Percentiles rank a stretch among this genome's conserved stretches.
phyloP scores from a whole-genome alignment of 1,139 yeast genomes.

The Yamadazyma sp. region DNA sequence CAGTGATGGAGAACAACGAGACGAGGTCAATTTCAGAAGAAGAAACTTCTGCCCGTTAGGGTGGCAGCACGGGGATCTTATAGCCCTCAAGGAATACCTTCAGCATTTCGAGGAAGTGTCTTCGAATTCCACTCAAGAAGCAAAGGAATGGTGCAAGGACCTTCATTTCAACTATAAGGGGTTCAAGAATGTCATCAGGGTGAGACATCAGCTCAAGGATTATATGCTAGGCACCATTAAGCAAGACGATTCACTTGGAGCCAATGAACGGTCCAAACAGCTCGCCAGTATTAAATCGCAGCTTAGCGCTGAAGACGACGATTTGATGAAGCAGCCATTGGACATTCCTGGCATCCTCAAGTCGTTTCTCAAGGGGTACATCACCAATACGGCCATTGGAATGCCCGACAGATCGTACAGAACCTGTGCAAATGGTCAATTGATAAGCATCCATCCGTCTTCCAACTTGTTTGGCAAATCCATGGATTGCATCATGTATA shows the following conservation, averaged over 20 bases:
- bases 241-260: conserved; percentile 34
- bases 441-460: conserved; percentile 89
- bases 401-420: conserved; percentile 93
- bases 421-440: conserved; percentile 77
- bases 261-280: conserved; percentile 27
- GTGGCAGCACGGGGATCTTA: conserved; percentile 72
- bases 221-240: conserved; percentile 58
- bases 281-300: conserved; percentile 24
- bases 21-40: conserved; percentile 68
- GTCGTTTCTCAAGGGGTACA: conserved; percentile 77
- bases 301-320: conserved; percentile 23
- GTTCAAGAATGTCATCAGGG: conserved; percentile 71
- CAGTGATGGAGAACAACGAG: conserved; percentile 78
- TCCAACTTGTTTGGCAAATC: conserved; percentile 78
- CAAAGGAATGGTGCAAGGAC: conserved; percentile 80
- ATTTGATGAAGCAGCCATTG: conserved; percentile 26
- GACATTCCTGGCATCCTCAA: conserved; percentile 66
- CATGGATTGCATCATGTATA: conserved; percentile 89
- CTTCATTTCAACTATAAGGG: conserved; percentile 76
- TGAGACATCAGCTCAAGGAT: conserved; percentile 70
- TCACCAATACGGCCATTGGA: conserved; percentile 87
- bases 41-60: conserved; percentile 70
- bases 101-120: conserved; percentile 54
- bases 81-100: conserved; percentile 77
- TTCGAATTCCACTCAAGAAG: conserved; percentile 40